These are phyloP conservation scores for Xylaria grammica DNA, from an alignment of 495 filamentous ascomycete genomes.

Conservation along the genomic window DNA sequence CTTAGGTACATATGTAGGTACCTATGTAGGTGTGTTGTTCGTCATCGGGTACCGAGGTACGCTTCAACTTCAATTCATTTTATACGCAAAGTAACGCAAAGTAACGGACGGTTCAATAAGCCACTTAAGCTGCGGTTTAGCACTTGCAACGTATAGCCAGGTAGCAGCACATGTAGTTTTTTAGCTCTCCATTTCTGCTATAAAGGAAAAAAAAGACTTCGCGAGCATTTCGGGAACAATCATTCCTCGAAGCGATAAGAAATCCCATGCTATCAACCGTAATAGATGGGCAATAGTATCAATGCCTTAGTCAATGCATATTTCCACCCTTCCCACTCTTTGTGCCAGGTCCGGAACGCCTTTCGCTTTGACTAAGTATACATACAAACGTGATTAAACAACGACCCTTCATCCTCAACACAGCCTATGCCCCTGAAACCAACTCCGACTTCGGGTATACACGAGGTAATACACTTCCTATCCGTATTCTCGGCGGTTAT, in stretches of 20 bases:
- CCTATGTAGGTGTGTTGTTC: no score
- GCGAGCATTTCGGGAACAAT: no score
- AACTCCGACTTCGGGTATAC: background rate
- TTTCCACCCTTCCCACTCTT: constrained; percentile 10
- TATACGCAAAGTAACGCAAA: no score
- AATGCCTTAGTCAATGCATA: constrained; percentile 1
- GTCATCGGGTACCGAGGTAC: no score
- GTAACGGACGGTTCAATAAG: no score
- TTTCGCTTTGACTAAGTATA: constrained; percentile 25
- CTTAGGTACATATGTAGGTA: no score
- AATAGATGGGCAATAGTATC: constrained; percentile 6
- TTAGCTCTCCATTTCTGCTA: no score
- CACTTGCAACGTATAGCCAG: background rate
- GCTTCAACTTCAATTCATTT: no score
- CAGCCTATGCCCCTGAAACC: background rate
- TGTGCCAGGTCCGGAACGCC: constrained; percentile 27
- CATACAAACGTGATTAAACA: constrained; percentile 16
- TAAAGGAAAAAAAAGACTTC: no score
- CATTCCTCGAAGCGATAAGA: background rate
- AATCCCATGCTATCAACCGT: background rate
- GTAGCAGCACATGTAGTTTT: no score
- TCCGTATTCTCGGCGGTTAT: background rate
- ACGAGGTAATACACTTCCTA: background rate
- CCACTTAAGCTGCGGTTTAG: background rate
- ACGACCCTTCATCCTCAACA: background rate